Conservation (phyloP, 2,329 filamentous ascomycete species). For the Alternaria brassicae region DNA sequence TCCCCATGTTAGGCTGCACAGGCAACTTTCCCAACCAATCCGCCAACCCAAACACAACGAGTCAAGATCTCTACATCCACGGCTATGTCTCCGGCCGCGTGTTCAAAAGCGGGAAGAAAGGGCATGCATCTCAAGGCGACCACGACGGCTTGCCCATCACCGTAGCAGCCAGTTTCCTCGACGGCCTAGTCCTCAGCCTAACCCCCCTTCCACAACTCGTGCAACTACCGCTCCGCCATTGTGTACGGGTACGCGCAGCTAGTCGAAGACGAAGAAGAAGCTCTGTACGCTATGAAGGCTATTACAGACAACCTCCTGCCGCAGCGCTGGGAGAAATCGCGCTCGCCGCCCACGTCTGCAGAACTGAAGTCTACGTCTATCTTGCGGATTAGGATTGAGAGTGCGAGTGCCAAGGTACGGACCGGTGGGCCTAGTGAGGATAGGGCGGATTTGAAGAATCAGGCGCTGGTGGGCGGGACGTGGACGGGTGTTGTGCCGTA, state of each 20-base stretch:
- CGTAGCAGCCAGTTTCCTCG: conserved; percentile 28
- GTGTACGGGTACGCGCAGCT: conserved; percentile 40
- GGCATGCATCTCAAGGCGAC: too few relatives aligned
- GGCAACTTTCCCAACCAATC: conserved; percentile 52
- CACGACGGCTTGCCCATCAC: neutral
- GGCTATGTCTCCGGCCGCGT: conserved; percentile 63
- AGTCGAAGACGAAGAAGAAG: conserved; percentile 32
- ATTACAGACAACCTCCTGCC: conserved; percentile 48
- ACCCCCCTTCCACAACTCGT: conserved; percentile 48
- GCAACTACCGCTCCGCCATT: conserved; percentile 47
- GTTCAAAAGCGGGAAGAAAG: conserved; percentile 52
- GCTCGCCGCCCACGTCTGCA: conserved; percentile 39
- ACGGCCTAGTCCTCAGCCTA: conserved; percentile 46
- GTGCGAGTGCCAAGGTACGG: conserved; percentile 45
- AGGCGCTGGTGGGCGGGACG: conserved; percentile 25
- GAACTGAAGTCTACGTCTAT: conserved; percentile 43
- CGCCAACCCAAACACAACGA: conserved; percentile 65
- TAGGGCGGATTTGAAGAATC: conserved; percentile 40
- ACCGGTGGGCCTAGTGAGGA: conserved; percentile 46
- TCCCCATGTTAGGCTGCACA: conserved; percentile 53
- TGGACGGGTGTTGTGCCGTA: conserved; percentile 50
- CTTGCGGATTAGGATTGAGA: conserved; percentile 34
- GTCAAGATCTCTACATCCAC: conserved; percentile 45
- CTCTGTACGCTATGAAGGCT: conserved; percentile 37
- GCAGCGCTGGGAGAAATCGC: conserved; percentile 38